Conservation (phyloP, 169 alveolate species). For the Neospora caninum region DNA sequence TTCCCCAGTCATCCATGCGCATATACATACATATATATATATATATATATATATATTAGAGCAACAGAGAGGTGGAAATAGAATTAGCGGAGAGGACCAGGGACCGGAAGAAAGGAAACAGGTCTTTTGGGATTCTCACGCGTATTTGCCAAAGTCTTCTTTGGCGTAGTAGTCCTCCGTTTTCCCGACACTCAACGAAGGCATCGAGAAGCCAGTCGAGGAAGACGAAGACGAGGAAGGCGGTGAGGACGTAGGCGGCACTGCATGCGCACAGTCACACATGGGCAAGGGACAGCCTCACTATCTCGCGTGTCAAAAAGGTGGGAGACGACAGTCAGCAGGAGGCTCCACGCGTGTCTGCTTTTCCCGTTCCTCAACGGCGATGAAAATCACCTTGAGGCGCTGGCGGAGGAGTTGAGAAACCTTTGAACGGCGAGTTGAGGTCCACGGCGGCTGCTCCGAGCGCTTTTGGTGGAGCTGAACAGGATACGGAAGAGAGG, state of each 20-base stretch:
- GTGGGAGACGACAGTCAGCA: no score
- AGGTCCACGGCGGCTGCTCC: not conserved
- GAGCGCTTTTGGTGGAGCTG: slow-evolving; percentile 7
- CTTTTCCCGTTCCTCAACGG: no score
- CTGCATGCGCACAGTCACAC: not conserved
- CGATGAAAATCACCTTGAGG: not conserved
- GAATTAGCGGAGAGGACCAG: not conserved
- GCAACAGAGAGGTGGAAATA: no score
- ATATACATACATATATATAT: no score
- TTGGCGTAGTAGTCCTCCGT: slow-evolving; percentile 26
- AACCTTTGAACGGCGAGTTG: not conserved
- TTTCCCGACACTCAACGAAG: not conserved
- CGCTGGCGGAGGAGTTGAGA: slow-evolving; percentile 10
- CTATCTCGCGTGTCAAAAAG: no score
- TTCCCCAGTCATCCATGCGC: not conserved
- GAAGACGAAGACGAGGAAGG: not conserved
- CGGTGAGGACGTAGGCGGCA: not conserved
- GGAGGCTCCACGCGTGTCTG: no score
- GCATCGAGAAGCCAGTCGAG: not conserved
- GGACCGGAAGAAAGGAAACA: no score
- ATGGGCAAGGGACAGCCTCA: no score
- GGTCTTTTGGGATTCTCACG: not conserved
- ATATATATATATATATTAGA: no score
- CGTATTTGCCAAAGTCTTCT: slow-evolving; percentile 1
- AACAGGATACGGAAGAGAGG: not conserved